phyloP scores from a whole-genome alignment of 208 protist species.

The Trypanosoma platydactyli region DNA sequence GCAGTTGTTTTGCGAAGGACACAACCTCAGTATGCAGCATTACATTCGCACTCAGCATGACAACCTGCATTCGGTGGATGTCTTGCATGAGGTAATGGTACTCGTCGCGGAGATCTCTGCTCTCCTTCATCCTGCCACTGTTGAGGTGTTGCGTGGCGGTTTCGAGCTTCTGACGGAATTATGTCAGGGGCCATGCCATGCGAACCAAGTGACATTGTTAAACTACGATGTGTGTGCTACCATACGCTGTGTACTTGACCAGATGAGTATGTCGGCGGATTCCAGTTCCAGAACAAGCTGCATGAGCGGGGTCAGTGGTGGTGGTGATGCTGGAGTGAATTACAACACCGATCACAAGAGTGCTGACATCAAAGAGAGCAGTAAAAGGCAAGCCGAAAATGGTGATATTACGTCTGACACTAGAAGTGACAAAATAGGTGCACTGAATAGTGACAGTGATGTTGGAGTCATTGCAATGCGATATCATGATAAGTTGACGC shows the following conservation, averaged over 20 bases:
- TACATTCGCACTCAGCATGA: constrained; percentile 86
- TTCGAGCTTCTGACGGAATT: constrained; percentile 90
- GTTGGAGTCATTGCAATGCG: not conserved
- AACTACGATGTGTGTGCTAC: constrained; percentile 53
- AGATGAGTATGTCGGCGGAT: constrained; percentile 21
- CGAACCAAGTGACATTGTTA: constrained; percentile 82
- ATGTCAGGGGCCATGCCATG: constrained; percentile 89
- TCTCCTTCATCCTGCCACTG: constrained; percentile 54
- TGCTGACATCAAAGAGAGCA: too few species aligned
- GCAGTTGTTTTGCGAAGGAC: constrained; percentile 93
- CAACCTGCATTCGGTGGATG: constrained; percentile 82
- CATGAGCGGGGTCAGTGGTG: too few species aligned
- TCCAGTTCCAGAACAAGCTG: not conserved
- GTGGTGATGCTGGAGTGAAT: too few species aligned
- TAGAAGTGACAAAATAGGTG: constrained; percentile 4
- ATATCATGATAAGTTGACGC: constrained; percentile 18
- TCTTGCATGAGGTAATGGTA: constrained; percentile 75
- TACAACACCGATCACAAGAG: too few species aligned
- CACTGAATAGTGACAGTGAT: not conserved
- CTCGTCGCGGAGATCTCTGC: constrained; percentile 55
- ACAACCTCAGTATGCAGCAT: constrained; percentile 86
- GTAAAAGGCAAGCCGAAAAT: not conserved
- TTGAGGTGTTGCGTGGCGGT: constrained; percentile 48
- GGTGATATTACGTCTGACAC: not conserved
- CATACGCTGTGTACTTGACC: constrained; percentile 39